These are phyloP conservation scores for Entonaema liquescens DNA, from an alignment of 495 filamentous ascomycete genomes.

Conservation along the genomic window DNA sequence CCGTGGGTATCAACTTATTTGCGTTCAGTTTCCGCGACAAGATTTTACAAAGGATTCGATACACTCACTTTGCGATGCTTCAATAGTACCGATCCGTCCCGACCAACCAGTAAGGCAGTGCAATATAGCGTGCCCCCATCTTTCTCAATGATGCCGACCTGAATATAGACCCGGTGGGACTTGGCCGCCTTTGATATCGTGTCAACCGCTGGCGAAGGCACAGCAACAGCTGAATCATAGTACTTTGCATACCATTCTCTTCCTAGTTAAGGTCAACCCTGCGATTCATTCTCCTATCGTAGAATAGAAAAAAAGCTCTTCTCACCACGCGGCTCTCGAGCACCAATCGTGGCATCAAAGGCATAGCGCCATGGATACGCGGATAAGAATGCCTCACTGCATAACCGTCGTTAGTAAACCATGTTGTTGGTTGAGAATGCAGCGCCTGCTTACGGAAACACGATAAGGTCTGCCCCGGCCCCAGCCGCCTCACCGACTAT, in stretches of 20 bases:
- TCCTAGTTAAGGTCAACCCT: slow-evolving; percentile 37
- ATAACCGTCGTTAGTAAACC: background rate
- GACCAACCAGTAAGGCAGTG: slow-evolving; percentile 48
- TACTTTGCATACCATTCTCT: slow-evolving; percentile 55
- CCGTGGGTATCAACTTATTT: slow-evolving; percentile 52
- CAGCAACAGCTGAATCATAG: slow-evolving; percentile 48
- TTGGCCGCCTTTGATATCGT: slow-evolving; percentile 46
- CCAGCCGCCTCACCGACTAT: slow-evolving; percentile 54
- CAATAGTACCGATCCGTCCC: slow-evolving; percentile 48
- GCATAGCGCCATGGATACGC: slow-evolving; percentile 56
- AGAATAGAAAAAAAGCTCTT: background rate
- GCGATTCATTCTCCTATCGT: slow-evolving; percentile 1
- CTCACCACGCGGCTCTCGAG: slow-evolving; percentile 52
- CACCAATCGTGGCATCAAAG: slow-evolving; percentile 55
- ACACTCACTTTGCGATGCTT: slow-evolving; percentile 51
- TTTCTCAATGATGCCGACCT: slow-evolving; percentile 55
- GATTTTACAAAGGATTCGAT: background rate
- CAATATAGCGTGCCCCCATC: slow-evolving; percentile 55
- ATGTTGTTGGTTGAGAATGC: slow-evolving; percentile 24
- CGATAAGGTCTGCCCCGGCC: slow-evolving; percentile 56
- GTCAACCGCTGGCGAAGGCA: slow-evolving; percentile 50
- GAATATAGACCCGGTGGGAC: slow-evolving; percentile 46
- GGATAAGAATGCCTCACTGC: slow-evolving; percentile 52
- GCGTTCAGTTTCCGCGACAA: slow-evolving; percentile 15
- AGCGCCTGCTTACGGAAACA: slow-evolving; percentile 52